A percentile compares a stretch with the other conserved stretches of the same genome.
Evolutionary conservation across 1,139 yeast species (phyloP).

Genomic region (Debaryomycetaceae sp.): DNA sequence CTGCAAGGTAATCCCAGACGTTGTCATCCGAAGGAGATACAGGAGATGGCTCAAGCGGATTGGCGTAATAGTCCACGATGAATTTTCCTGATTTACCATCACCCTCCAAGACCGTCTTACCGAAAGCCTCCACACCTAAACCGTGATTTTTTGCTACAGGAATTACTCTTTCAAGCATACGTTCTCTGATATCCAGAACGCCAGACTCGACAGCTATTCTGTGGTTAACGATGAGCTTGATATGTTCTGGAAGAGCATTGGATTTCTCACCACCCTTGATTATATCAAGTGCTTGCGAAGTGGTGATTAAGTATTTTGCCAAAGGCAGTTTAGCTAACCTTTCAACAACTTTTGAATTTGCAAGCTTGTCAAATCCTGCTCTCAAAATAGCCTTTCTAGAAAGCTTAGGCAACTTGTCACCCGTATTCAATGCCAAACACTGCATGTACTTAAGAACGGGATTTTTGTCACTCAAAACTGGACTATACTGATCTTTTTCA

Average conservation of each 20-base stretch:
- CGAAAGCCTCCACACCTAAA: constrained; percentile 21
- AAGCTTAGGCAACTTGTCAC: constrained; percentile 18
- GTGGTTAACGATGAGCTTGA: constrained; percentile 30
- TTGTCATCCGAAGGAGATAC: constrained; percentile 34
- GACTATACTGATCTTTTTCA: constrained; percentile 35
- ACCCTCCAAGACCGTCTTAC: constrained; percentile 17
- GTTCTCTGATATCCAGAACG: constrained; percentile 20
- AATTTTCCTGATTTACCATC: constrained; percentile 23
- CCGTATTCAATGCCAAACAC: constrained; percentile 34
- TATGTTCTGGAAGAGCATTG: constrained; percentile 41
- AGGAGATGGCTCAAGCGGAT: constrained; percentile 33
- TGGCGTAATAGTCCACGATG: constrained; percentile 12
- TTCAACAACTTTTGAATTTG: constrained; percentile 26
- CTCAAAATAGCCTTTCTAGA: constrained; percentile 27
- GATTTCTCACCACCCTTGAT: constrained; percentile 38
- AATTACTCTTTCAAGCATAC: constrained; percentile 20
- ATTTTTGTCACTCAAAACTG: constrained; percentile 29
- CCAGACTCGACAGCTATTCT: constrained; percentile 31
- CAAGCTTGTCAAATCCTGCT: constrained; percentile 31
- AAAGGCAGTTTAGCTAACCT: constrained; percentile 13
- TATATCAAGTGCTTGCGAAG: constrained; percentile 39
- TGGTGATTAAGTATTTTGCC: constrained; percentile 26
- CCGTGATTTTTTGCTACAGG: constrained; percentile 29
- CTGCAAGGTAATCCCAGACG: constrained; percentile 41
- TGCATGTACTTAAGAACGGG: constrained; percentile 33